Evolutionary conservation across 2,329 filamentous ascomycete species (phyloP).

Genomic region (Alternaria panax): DNA sequence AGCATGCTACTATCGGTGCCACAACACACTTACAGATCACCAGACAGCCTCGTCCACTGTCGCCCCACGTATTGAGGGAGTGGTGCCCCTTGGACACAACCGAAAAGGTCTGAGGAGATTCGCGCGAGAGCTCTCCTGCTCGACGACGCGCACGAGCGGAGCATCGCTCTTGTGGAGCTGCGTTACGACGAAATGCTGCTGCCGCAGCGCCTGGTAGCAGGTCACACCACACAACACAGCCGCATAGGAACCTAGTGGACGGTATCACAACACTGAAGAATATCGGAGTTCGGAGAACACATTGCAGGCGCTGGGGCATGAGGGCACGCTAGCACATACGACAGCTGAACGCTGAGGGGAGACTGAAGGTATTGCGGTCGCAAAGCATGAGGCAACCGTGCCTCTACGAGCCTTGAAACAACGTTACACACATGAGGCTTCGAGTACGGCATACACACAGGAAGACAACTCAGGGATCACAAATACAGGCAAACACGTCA

Average conservation of each 20-base stretch:
- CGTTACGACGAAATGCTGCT: neutral
- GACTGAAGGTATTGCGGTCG: conserved; percentile 22
- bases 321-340: conserved; percentile 3
- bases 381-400: conserved; percentile 4
- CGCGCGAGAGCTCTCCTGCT: neutral
- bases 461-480: conserved; percentile 4
- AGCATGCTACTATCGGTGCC: conserved; percentile 22
- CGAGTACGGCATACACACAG: conserved; percentile 12
- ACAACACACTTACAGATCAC: conserved; percentile 20
- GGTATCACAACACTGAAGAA: conserved; percentile 10
- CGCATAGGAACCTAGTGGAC: conserved; percentile 11
- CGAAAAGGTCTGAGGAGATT: neutral
- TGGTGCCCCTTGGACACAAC: conserved; percentile 7
- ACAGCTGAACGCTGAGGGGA: conserved; percentile 7
- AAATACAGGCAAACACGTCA: conserved; percentile 5
- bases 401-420: conserved; percentile 5
- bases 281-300: neutral
- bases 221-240: neutral
- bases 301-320: neutral
- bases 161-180: neutral
- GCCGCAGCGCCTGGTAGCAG: neutral
- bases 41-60: conserved; percentile 23
- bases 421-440: neutral
- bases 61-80: conserved; percentile 8
- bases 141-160: neutral